Conservation (phyloP, 345 rosid species). For the Populus tremula region DNA sequence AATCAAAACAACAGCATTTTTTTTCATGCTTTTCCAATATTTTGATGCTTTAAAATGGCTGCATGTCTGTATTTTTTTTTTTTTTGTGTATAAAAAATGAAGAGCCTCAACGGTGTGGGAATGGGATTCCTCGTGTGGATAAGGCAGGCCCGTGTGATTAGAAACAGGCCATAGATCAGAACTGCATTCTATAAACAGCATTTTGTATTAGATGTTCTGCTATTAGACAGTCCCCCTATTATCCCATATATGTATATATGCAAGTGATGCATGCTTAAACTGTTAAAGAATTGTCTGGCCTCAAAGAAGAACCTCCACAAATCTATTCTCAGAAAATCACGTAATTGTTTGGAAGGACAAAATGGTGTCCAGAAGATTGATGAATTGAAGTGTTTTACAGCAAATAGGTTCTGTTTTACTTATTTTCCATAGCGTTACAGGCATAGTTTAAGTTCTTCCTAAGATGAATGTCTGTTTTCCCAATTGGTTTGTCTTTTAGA, state of each 20-base stretch:
- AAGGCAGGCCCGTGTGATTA: neutral
- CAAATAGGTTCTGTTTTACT: neutral
- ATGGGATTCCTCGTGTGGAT: neutral
- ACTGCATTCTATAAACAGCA: neutral
- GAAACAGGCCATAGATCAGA: neutral
- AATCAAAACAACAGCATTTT: no score
- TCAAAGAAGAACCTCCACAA: neutral
- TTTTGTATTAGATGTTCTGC: neutral
- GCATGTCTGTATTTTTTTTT: no score
- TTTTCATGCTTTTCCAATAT: no score
- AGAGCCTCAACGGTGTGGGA: neutral
- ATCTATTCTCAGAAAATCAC: neutral
- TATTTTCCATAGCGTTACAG: neutral
- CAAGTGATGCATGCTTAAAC: neutral
- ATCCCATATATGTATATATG: neutral
- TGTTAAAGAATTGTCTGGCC: neutral
- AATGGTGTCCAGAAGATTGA: neutral
- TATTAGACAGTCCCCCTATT: neutral
- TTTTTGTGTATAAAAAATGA: no score
- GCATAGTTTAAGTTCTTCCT: neutral
- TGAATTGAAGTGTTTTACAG: neutral
- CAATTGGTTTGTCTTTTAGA: neutral
- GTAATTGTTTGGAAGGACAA: neutral
- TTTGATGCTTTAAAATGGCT: no score
- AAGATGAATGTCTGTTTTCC: neutral